Percentiles rank a stretch among this genome's conserved stretches.
phyloP scores from a whole-genome alignment of 2,329 filamentous ascomycete species.

The Xenoacremonium recifei region DNA sequence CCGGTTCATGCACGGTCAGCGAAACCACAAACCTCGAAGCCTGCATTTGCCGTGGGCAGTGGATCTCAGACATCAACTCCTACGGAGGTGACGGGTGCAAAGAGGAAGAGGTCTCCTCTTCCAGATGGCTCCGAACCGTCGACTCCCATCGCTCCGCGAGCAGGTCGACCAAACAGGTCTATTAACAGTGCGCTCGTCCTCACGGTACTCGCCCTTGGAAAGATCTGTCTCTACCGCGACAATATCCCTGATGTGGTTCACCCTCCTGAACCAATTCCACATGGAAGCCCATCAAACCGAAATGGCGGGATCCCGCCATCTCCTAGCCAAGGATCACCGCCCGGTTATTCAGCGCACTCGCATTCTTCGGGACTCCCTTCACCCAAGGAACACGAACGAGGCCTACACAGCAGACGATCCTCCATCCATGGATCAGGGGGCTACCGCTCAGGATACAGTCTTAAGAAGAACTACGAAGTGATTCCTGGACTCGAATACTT shows the following conservation, averaged over 20 bases:
- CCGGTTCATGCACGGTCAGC: constrained; percentile 23
- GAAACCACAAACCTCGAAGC: constrained; percentile 29
- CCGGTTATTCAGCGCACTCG: constrained; percentile 41
- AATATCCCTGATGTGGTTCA: constrained; percentile 58
- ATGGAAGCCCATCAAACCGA: constrained; percentile 39
- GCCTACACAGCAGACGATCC: constrained; percentile 45
- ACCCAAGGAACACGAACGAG: constrained; percentile 49
- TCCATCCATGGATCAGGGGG: constrained; percentile 46
- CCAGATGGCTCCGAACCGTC: constrained; percentile 33
- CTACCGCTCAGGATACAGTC: constrained; percentile 26
- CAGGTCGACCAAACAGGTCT: constrained; percentile 58
- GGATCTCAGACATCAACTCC: constrained; percentile 18
- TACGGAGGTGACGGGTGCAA: constrained; percentile 35
- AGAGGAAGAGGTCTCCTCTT: constrained; percentile 56
- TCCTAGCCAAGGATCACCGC: constrained; percentile 56
- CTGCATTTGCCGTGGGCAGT: constrained; percentile 31
- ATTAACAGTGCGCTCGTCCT: constrained; percentile 81
- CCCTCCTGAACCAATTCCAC: constrained; percentile 28
- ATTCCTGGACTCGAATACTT: constrained; percentile 92
- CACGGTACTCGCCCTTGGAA: constrained; percentile 80
- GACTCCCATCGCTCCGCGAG: constrained; percentile 34
- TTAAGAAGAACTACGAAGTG: constrained; percentile 69
- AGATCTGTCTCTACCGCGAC: constrained; percentile 64
- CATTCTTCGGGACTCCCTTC: constrained; percentile 52
- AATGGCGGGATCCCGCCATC: constrained; percentile 51